These are phyloP conservation scores for Globisporangium spiculum DNA, from an alignment of 352 stramenopile genomes.

Conservation along the genomic window DNA sequence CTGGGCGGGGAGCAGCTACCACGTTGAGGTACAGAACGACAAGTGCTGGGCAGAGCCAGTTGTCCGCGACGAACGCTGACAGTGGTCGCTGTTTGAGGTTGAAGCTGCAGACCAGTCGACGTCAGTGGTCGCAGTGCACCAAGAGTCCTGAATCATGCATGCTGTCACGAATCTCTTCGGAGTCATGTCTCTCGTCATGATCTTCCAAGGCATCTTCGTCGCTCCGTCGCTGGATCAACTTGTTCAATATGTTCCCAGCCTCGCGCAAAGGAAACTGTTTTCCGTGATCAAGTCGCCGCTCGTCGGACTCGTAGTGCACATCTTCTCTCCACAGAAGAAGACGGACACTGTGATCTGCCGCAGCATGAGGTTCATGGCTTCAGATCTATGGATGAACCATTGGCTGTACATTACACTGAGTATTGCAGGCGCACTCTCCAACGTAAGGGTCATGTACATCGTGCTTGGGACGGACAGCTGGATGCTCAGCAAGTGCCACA, in stretches of 20 bases:
- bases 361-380: slow-evolving; percentile 40
- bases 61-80: slow-evolving; percentile 30
- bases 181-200: slow-evolving; percentile 41
- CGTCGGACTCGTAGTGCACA: slow-evolving; percentile 31
- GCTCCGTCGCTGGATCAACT: slow-evolving; percentile 28
- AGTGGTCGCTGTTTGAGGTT: slow-evolving; percentile 42
- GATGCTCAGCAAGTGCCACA: slow-evolving; percentile 44
- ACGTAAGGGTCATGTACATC: slow-evolving; percentile 42
- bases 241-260: slow-evolving; percentile 40
- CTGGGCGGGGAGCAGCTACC: slow-evolving; percentile 45
- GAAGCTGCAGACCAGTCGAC: slow-evolving; percentile 33
- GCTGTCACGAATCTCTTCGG: slow-evolving; percentile 34
- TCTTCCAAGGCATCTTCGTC: slow-evolving; percentile 38
- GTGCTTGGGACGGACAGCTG: slow-evolving; percentile 40
- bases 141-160: slow-evolving; percentile 18
- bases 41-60: slow-evolving; percentile 37
- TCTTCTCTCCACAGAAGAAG: slow-evolving; percentile 28
- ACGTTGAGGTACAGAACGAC: slow-evolving; percentile 48
- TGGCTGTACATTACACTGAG: slow-evolving; percentile 60
- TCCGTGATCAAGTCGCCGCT: slow-evolving; percentile 30
- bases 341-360: slow-evolving; percentile 34
- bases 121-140: slow-evolving; percentile 35
- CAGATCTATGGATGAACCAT: slow-evolving; percentile 61
- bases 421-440: slow-evolving; percentile 44
- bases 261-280: slow-evolving; percentile 23